These are phyloP conservation scores for Cytospora paraplurivora DNA, from an alignment of 2,329 filamentous ascomycete genomes.

Conservation along the genomic window DNA sequence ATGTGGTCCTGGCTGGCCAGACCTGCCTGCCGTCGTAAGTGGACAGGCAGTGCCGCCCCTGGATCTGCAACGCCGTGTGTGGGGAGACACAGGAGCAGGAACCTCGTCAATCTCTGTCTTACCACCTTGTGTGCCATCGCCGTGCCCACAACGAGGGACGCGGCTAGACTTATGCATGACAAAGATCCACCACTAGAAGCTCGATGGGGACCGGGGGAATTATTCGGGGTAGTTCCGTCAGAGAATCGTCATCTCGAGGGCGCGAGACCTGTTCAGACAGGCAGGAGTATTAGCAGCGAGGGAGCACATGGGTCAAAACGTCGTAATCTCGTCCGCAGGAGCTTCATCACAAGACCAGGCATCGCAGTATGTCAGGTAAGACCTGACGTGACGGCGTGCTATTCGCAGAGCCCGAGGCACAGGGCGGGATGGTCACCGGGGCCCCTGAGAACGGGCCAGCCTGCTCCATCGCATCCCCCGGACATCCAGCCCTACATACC, in stretches of 20 bases:
- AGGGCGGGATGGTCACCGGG: background rate
- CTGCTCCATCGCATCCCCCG: background rate
- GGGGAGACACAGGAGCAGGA: background rate
- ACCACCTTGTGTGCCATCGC: conserved; percentile 6
- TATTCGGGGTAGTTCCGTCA: background rate
- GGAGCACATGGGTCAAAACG: background rate
- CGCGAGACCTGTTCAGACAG: background rate
- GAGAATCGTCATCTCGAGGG: background rate
- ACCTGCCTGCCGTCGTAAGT: background rate
- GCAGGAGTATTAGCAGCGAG: background rate
- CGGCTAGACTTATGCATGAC: background rate
- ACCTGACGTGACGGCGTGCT: background rate
- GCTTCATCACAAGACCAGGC: background rate
- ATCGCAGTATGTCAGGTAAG: background rate
- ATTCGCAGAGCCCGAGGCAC: background rate
- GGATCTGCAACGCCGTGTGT: conserved; percentile 3
- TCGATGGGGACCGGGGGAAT: background rate
- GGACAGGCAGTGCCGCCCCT: background rate
- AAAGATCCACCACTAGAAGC: background rate
- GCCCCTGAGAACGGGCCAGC: background rate
- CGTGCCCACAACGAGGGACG: background rate
- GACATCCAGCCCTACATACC: background rate
- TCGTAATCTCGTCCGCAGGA: background rate
- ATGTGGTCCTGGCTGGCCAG: background rate
- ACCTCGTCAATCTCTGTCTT: conserved; percentile 22